These are phyloP conservation scores for Linum trigynum DNA, from an alignment of 345 rosid genomes.

Conservation along the genomic window DNA sequence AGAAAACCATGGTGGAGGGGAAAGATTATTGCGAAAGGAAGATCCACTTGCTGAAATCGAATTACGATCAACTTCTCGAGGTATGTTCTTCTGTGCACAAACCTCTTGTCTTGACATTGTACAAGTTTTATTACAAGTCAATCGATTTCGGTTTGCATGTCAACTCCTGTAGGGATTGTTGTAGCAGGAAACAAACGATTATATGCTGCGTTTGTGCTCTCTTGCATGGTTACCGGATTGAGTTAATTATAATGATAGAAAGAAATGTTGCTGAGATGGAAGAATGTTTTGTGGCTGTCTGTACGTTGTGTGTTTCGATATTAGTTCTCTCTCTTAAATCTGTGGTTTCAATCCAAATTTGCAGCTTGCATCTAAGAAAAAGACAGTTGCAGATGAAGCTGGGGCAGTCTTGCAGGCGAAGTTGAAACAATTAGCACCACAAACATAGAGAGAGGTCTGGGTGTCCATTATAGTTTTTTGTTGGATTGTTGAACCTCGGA, in stretches of 20 bases:
- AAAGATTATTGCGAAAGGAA: conserved; percentile 92
- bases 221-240: too few relatives aligned
- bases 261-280: neutral
- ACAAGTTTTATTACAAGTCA: neutral
- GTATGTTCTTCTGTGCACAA: conserved; percentile 25
- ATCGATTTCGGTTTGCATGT: too few relatives aligned
- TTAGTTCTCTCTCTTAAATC: neutral
- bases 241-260: neutral
- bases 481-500: neutral
- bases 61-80: conserved; percentile 92
- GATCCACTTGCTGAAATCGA: conserved; percentile 82
- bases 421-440: conserved; percentile 43
- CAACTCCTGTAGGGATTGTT: too few relatives aligned
- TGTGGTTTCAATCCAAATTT: neutral
- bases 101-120: neutral
- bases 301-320: neutral
- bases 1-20: conserved; percentile 92
- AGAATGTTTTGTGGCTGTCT: neutral
- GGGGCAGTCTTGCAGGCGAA: conserved; percentile 60
- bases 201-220: too few relatives aligned
- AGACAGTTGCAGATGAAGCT: conserved; percentile 76
- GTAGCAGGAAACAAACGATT: too few relatives aligned
- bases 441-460: conserved; percentile 2
- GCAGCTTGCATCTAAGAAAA: conserved; percentile 92
- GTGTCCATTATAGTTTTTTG: neutral